phyloP scores from a whole-genome alignment of 768 basidiomycete genomes.

The Auricularia sp. region DNA sequence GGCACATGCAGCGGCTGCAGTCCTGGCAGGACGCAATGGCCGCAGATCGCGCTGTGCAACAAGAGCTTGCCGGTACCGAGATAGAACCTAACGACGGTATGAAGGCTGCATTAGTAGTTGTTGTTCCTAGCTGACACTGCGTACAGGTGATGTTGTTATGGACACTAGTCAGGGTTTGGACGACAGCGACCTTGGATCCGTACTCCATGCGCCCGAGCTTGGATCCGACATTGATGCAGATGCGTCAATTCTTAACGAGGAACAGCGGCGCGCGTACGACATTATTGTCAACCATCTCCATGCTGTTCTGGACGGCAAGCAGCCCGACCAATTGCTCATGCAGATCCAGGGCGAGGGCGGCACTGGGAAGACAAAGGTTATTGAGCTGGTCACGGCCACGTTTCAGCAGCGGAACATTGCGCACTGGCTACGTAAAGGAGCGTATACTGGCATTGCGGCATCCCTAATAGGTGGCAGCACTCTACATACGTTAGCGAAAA shows the following conservation, averaged over 20 bases:
- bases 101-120: too few species aligned
- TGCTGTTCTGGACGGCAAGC: conserved; percentile 12
- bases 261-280: conserved; percentile 28
- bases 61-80: background rate
- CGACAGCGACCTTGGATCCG: too few species aligned
- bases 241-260: conserved; percentile 15
- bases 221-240: too few species aligned
- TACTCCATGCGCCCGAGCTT: too few species aligned
- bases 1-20: too few species aligned
- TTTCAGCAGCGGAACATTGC: conserved; percentile 10
- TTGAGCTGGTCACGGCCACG: conserved; percentile 29
- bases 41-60: background rate
- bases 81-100: too few species aligned
- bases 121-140: too few species aligned
- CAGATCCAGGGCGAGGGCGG: conserved; percentile 33
- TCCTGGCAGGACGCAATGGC: too few species aligned
- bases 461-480: conserved; percentile 26
- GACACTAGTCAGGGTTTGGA: too few species aligned
- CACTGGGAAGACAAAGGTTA: conserved; percentile 34
- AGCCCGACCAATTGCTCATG: conserved; percentile 27
- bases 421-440: conserved; percentile 24
- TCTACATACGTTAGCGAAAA: background rate
- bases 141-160: too few species aligned
- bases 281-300: conserved; percentile 25
- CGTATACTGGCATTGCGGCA: conserved; percentile 32